A percentile compares a stretch with the other conserved stretches of the same genome.
phyloP scores from a whole-genome alignment of 371 early-diverging fungal species.

The Rhizopus sp. region DNA sequence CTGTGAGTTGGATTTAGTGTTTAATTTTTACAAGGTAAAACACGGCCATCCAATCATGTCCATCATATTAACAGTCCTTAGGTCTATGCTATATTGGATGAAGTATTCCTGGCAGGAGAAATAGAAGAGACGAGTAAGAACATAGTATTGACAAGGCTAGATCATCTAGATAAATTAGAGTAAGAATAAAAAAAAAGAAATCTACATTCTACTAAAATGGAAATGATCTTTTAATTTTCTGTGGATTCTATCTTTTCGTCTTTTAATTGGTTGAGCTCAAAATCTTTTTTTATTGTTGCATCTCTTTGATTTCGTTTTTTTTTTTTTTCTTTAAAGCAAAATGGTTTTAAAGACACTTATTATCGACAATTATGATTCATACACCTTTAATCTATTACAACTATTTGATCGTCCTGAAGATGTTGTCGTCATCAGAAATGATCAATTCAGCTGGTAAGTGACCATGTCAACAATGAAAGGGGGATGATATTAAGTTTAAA shows the following conservation, averaged over 20 bases:
- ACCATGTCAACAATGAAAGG: neutral
- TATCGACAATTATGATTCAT: conserved; percentile 97
- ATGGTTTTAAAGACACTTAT: conserved; percentile 62
- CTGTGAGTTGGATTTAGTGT: conserved; percentile 96
- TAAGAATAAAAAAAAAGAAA: conserved; percentile 18
- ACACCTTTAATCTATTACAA: conserved; percentile 92
- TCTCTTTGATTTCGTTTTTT: conserved; percentile 10
- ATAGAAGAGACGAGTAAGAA: conserved; percentile 94
- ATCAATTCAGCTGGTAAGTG: conserved; percentile 82
- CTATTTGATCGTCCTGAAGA: conserved; percentile 54
- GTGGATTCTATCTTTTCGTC: neutral
- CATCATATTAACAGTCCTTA: conserved; percentile 19
- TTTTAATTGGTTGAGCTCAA: neutral
- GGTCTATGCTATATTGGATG: conserved; percentile 97
- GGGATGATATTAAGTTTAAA: neutral
- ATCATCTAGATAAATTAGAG: conserved; percentile 79
- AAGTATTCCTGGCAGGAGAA: conserved; percentile 97
- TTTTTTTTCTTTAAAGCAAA: conserved; percentile 5
- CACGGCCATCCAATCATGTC: neutral
- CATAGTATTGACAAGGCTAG: conserved; percentile 70
- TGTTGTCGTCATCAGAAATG: conserved; percentile 86
- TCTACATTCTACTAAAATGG: no score
- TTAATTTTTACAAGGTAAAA: conserved; percentile 92
- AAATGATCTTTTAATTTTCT: no score
- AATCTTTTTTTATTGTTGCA: neutral